Conservation (phyloP, 768 basidiomycete genomes). For the Chalciporus sphaerocephalus region DNA sequence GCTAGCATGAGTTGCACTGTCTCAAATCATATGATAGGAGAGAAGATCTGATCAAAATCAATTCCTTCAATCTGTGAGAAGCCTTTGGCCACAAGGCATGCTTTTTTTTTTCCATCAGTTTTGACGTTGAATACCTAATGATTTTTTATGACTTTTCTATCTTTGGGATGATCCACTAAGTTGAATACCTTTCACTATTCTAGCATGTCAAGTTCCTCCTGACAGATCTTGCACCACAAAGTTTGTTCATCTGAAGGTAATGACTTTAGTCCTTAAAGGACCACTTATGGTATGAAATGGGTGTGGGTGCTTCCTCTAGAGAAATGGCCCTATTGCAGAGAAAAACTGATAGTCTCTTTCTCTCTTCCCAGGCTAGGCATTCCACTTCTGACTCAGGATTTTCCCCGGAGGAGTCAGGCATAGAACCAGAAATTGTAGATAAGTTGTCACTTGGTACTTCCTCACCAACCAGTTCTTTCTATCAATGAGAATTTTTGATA, state of each 20-base stretch:
- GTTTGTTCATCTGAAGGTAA: background rate
- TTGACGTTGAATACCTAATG: background rate
- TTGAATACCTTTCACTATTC: background rate
- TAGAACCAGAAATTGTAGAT: too few species aligned
- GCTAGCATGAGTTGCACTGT: conserved; percentile 14
- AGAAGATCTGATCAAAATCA: conserved; percentile 26
- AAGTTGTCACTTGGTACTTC: background rate
- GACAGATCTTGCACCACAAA: background rate
- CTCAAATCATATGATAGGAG: conserved; percentile 7
- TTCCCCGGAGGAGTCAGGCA: background rate
- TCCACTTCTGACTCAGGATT: background rate
- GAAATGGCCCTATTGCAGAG: too few species aligned
- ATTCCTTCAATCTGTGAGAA: conserved; percentile 31
- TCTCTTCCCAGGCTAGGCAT: background rate
- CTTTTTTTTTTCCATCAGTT: conserved; percentile 1
- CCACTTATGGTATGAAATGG: too few species aligned
- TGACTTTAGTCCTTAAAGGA: background rate
- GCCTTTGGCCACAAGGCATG: conserved; percentile 34
- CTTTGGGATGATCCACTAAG: background rate
- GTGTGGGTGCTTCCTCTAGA: too few species aligned
- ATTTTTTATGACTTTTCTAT: background rate
- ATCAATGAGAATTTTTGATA: background rate
- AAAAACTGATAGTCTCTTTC: background rate
- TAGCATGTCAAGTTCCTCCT: background rate
- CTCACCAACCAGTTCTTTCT: background rate